Conservation (phyloP, 2,329 filamentous ascomycete species). For the Aspergillus niger region DNA sequence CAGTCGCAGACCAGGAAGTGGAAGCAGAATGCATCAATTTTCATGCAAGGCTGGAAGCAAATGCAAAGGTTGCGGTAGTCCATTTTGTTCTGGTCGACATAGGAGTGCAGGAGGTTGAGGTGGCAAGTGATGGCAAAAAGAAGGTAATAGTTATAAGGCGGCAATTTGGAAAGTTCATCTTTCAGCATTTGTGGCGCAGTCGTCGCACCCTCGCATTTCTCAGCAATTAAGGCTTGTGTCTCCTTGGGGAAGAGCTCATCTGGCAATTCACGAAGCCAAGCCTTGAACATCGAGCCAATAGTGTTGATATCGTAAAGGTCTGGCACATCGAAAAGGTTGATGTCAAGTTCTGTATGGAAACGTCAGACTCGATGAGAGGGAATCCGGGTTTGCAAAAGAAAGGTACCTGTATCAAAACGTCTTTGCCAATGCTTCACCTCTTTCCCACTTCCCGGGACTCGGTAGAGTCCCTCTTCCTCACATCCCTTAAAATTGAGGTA, state of each 20-base stretch:
- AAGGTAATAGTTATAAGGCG: constrained; percentile 96
- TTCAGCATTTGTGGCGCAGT: constrained; percentile 82
- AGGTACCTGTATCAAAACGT: constrained; percentile 77
- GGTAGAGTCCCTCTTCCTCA: constrained; percentile 90
- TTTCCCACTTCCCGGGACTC: constrained; percentile 84
- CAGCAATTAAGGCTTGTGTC: constrained; percentile 75
- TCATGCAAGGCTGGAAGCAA: constrained; percentile 96
- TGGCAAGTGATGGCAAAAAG: constrained; percentile 97
- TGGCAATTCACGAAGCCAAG: constrained; percentile 91
- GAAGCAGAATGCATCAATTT: constrained; percentile 93
- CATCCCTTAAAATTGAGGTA: constrained; percentile 94
- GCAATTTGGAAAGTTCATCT: constrained; percentile 89
- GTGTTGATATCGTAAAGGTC: constrained; percentile 96
- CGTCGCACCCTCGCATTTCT: constrained; percentile 76
- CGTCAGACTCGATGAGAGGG: background rate
- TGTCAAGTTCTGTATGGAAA: constrained; percentile 69
- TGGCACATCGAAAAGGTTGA: constrained; percentile 83
- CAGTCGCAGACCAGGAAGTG: constrained; percentile 93
- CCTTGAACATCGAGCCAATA: constrained; percentile 93
- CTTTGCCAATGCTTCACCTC: constrained; percentile 94
- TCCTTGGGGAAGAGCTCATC: constrained; percentile 89
- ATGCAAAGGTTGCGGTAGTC: constrained; percentile 94
- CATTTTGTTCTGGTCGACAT: constrained; percentile 97
- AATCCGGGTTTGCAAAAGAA: background rate
- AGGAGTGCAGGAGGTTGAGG: constrained; percentile 84